A percentile compares a stretch with the other conserved stretches of the same genome.
Conservation (phyloP, 1,284 basidiomycete species). For the Austropuccinia psidii region DNA sequence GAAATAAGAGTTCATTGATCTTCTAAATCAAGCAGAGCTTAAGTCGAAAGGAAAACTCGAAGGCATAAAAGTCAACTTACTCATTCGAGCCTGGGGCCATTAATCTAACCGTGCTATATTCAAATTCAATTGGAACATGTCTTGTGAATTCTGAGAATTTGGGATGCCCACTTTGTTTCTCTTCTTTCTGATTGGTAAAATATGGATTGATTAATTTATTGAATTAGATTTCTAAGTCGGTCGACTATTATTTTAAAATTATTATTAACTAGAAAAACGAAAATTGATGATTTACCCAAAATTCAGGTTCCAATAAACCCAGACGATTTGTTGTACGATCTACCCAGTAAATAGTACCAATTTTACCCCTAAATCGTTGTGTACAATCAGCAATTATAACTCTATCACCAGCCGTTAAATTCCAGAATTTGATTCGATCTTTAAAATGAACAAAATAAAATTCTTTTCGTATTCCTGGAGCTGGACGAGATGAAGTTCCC, state of each 20-base stretch:
- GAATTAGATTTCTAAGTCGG: too few relatives aligned
- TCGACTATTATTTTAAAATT: too few relatives aligned
- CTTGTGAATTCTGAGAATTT: conserved; percentile 12
- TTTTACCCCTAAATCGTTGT: conserved; percentile 8
- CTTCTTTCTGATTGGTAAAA: conserved; percentile 17
- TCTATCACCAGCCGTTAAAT: conserved; percentile 31
- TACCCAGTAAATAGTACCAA: conserved; percentile 31
- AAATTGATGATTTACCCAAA: conserved; percentile 5
- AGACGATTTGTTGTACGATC: conserved; percentile 29
- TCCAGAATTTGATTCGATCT: conserved; percentile 36
- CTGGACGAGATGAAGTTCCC: conserved; percentile 24
- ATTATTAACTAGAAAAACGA: neutral
- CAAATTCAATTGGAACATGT: conserved; percentile 29
- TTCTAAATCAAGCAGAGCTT: neutral
- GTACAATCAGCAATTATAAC: conserved; percentile 35
- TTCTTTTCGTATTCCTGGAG: conserved; percentile 27
- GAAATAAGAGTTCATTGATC: too few relatives aligned
- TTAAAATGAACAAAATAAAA: conserved; percentile 34
- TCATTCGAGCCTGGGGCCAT: conserved; percentile 35
- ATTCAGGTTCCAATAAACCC: conserved; percentile 25
- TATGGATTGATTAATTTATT: neutral
- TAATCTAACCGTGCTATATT: conserved; percentile 31
- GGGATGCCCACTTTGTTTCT: conserved; percentile 20
- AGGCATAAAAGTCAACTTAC: neutral
- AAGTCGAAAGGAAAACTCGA: neutral